phyloP scores from a whole-genome alignment of 306 rosid genomes.

The Prinsepia uniflora region DNA sequence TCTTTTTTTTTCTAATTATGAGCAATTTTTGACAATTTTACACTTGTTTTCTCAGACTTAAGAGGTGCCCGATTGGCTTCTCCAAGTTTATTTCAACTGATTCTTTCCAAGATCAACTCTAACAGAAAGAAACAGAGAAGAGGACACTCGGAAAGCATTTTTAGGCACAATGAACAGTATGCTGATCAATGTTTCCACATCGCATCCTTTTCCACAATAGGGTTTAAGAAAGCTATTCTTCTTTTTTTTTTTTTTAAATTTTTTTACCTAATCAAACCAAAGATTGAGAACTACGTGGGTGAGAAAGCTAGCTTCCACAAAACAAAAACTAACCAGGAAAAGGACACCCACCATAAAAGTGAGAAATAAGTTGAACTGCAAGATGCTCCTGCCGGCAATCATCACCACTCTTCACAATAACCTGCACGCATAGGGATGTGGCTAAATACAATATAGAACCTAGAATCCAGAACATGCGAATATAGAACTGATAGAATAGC shows the following conservation, averaged over 20 bases:
- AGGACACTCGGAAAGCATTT: not conserved
- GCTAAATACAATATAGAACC: constrained; percentile 17
- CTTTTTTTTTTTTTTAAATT: too few species aligned
- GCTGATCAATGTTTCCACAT: not conserved
- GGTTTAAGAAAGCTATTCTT: not conserved
- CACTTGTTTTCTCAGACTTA: not conserved
- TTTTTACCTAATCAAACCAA: not conserved
- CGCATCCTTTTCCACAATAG: not conserved
- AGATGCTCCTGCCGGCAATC: constrained; percentile 99
- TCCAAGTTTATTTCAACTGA: not conserved
- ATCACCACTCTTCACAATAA: constrained; percentile 98
- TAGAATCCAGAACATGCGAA: constrained; percentile 21
- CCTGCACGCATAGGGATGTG: constrained; percentile 38
- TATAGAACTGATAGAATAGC: not conserved
- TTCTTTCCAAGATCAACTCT: not conserved
- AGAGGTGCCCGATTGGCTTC: not conserved
- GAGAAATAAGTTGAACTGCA: constrained; percentile 98
- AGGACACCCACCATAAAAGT: constrained; percentile 73
- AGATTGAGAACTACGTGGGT: not conserved
- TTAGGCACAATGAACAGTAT: not conserved
- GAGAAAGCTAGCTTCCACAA: constrained; percentile 1
- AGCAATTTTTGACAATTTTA: too few species aligned
- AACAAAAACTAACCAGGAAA: constrained; percentile 13
- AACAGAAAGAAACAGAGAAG: not conserved
- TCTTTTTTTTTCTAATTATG: too few species aligned